Evolutionary conservation across 768 basidiomycete species (phyloP), one percentile per base, ranked within the genome.

Genomic region (Suillus variegatus): DNA sequence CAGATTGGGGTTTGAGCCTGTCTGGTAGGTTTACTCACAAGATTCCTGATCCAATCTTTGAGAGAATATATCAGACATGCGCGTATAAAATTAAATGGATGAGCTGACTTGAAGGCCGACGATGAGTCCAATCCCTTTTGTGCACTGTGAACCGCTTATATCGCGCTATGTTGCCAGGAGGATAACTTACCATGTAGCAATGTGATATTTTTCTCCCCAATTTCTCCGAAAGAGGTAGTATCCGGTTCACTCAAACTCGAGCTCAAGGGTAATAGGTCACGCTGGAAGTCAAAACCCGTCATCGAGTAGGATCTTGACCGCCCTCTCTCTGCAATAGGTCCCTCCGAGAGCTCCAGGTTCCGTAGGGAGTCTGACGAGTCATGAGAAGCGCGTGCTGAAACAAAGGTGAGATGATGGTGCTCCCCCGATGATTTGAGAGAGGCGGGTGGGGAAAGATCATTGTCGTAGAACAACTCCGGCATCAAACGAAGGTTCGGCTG

Each of bases 11-110:
- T 51, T 28, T 38, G 44, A 22, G 2, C 62, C 46, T 22, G 51
- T 9, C 41, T 6, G 22, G 20, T 18, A 2, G 67, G 55, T 52
- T 18, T 32, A 22, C 90, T 68, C 73, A 94, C 93, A 97, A 97
- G 65, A 97, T 97, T 41, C 95, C 95, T 20, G 94, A 96, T 18
- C 95, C 95, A 77, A 94, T 92, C 89, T 92, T 67, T 54, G 12
- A 47, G 22, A 63, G 3, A 56, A 25, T 63, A 13, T 6, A 58
- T 69, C 61, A 70, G 46, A n/a, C 4, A 28, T 44, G 41, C 6
- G 28, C 6, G 18, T 32, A 32, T 43, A 6, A 12, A 28, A 32
- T 7, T 32, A 60, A 40, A 43, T 12, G 14, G 13, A 6, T 43
- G 41, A 13, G 43, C 58, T 70, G 72, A 90, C 91, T 82, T 96